These are phyloP conservation scores for rapeseed (Brassica napus) DNA, from an alignment of 345 rosid genomes.

Conservation along the genomic window DNA sequence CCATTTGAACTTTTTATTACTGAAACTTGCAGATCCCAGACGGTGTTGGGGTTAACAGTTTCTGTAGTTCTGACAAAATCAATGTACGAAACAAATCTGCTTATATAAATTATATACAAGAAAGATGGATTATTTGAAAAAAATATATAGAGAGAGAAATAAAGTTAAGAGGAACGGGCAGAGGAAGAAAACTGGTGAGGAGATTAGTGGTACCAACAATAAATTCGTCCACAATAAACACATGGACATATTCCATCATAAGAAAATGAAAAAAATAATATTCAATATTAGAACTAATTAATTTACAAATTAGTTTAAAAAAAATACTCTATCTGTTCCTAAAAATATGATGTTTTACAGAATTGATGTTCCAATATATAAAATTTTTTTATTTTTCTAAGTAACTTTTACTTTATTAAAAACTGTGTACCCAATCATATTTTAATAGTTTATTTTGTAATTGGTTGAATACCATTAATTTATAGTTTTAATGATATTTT, in stretches of 20 bases:
- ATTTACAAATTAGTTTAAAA: not conserved
- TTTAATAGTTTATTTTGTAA: no score
- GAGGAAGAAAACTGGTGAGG: conserved; percentile 34
- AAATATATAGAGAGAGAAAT: not conserved
- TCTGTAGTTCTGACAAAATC: not conserved
- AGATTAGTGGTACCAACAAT: conserved; percentile 26
- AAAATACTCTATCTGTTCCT: not conserved
- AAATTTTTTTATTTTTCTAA: no score
- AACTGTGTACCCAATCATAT: no score
- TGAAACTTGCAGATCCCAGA: conserved; percentile 3
- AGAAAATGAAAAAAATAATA: not conserved
- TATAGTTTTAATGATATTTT: no score
- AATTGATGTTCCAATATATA: no score
- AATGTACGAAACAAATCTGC: not conserved
- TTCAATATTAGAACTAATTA: not conserved
- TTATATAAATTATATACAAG: not conserved
- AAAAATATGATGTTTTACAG: no score
- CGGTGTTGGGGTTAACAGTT: not conserved
- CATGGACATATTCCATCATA: conserved; percentile 37
- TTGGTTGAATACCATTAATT: no score
- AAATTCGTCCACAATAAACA: conserved; percentile 33
- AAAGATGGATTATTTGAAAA: not conserved
- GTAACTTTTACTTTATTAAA: no score
- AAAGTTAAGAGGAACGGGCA: not conserved
- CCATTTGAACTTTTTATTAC: conserved; percentile 20